These are phyloP conservation scores for Xylariaceae sp. DNA, from an alignment of 2,329 filamentous ascomycete species.

Conservation along the genomic window DNA sequence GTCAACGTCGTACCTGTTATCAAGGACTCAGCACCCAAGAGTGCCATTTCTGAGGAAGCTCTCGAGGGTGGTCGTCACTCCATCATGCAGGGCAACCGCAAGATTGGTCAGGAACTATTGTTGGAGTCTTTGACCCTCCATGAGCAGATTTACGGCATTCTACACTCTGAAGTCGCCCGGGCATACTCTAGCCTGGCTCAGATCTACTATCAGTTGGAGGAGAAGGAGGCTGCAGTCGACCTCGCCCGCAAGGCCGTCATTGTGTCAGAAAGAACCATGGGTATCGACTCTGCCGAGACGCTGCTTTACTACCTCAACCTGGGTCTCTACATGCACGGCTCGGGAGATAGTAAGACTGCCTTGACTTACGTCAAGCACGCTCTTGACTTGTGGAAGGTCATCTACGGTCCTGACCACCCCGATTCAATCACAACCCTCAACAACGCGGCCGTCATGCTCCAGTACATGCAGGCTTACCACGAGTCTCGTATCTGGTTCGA, in stretches of 20 bases:
- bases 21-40: conserved; percentile 90
- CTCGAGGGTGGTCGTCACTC: conserved; percentile 94
- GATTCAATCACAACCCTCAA: conserved; percentile 98
- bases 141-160: conserved; percentile 96
- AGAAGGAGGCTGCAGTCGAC: conserved; percentile 93
- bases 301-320: conserved; percentile 94
- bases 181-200: conserved; percentile 94
- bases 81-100: conserved; percentile 90
- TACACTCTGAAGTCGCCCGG: conserved; percentile 92
- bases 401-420: conserved; percentile 88
- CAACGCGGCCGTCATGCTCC: conserved; percentile 97
- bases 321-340: conserved; percentile 87
- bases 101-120: conserved; percentile 90
- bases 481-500: conserved; percentile 97
- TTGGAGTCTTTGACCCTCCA: conserved; percentile 94
- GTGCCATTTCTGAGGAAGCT: conserved; percentile 87
- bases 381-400: conserved; percentile 91
- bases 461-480: conserved; percentile 88
- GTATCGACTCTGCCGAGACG: conserved; percentile 89
- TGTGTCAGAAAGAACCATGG: conserved; percentile 88
- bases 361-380: conserved; percentile 87
- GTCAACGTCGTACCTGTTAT: conserved; percentile 90
- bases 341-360: conserved; percentile 83
- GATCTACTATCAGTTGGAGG: conserved; percentile 95
- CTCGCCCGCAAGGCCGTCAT: conserved; percentile 95